These are phyloP conservation scores for Royoungia palumana DNA, from an alignment of 768 basidiomycete species.

Conservation along the genomic window DNA sequence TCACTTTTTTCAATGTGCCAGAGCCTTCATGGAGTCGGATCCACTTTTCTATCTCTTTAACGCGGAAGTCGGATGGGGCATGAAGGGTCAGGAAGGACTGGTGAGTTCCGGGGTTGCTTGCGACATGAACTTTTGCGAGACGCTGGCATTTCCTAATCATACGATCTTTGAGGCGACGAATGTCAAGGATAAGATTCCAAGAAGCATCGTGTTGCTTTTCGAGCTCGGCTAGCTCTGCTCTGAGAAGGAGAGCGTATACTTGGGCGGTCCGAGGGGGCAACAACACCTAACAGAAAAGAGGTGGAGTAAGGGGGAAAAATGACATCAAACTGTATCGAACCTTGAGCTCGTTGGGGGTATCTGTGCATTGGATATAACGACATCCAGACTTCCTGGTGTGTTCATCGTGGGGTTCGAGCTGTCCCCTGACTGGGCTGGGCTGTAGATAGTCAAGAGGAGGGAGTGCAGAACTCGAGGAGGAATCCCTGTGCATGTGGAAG, in stretches of 20 bases:
- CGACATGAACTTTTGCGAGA: conserved; percentile 46
- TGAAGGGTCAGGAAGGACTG: conserved; percentile 62
- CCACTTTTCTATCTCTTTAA: conserved; percentile 82
- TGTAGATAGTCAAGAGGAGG: conserved; percentile 52
- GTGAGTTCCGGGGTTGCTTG: conserved; percentile 37
- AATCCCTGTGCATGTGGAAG: conserved; percentile 22
- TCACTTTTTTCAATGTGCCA: conserved; percentile 22
- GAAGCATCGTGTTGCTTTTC: conserved; percentile 51
- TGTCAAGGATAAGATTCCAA: conserved; percentile 70
- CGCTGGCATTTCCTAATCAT: conserved; percentile 79
- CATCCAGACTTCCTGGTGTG: conserved; percentile 52
- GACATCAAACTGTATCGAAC: conserved; percentile 31
- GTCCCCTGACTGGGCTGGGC: conserved; percentile 68
- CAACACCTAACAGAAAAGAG: conserved; percentile 47
- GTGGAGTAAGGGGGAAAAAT: background rate
- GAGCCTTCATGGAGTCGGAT: conserved; percentile 47
- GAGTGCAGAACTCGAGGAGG: conserved; percentile 22
- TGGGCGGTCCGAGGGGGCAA: conserved; percentile 64
- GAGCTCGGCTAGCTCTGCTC: conserved; percentile 59
- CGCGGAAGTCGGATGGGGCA: conserved; percentile 67
- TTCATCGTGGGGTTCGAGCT: conserved; percentile 64
- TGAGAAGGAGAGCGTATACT: conserved; percentile 64
- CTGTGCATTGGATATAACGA: conserved; percentile 72
- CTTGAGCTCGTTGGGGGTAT: conserved; percentile 74
- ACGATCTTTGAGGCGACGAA: conserved; percentile 75